Percentiles rank a stretch among this genome's conserved stretches.
Conservation (phyloP, 2,329 filamentous ascomycete species). For the Boeremia exigua region DNA sequence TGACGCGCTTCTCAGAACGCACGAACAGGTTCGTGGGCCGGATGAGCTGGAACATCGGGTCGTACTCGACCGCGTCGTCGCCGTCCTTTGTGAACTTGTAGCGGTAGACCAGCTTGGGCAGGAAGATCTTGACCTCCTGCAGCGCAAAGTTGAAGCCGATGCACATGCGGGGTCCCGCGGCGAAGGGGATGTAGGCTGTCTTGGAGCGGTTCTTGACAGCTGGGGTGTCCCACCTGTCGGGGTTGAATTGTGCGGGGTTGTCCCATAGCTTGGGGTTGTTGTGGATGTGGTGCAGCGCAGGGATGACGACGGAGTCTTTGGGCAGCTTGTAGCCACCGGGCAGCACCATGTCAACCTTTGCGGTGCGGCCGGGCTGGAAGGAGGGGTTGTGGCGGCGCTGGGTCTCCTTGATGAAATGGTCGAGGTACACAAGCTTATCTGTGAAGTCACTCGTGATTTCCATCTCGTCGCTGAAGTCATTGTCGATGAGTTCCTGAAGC, state of each 20-base stretch:
- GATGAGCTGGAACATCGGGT: slow-evolving; percentile 66
- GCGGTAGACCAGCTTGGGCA: slow-evolving; percentile 64
- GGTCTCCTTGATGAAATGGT: slow-evolving; percentile 32
- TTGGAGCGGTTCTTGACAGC: slow-evolving; percentile 38
- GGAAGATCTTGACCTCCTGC: slow-evolving; percentile 65
- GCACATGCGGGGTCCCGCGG: slow-evolving; percentile 62
- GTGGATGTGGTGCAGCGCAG: slow-evolving; percentile 55
- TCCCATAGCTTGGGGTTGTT: slow-evolving; percentile 64
- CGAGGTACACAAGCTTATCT: slow-evolving; percentile 26
- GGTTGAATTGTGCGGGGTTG: slow-evolving; percentile 64
- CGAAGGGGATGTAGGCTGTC: slow-evolving; percentile 65
- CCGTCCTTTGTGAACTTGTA: slow-evolving; percentile 63
- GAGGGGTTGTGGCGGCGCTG: slow-evolving; percentile 30
- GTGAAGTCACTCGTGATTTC: slow-evolving; percentile 26
- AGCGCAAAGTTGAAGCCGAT: slow-evolving; percentile 71
- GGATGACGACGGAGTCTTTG: slow-evolving; percentile 60
- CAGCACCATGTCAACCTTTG: slow-evolving; percentile 62
- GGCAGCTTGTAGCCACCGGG: slow-evolving; percentile 66
- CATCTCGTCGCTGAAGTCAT: slow-evolving; percentile 24
- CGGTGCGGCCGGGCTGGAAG: slow-evolving; percentile 62
- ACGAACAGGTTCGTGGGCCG: slow-evolving; percentile 63
- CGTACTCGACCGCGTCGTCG: slow-evolving; percentile 61
- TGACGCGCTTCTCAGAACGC: slow-evolving; percentile 55
- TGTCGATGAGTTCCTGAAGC: slow-evolving; percentile 29
- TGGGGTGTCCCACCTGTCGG: slow-evolving; percentile 48